Evolutionary conservation across 1,284 basidiomycete genomes (phyloP), one percentile per base, ranked within the genome.

Genomic region (Ustilago bromivora): DNA sequence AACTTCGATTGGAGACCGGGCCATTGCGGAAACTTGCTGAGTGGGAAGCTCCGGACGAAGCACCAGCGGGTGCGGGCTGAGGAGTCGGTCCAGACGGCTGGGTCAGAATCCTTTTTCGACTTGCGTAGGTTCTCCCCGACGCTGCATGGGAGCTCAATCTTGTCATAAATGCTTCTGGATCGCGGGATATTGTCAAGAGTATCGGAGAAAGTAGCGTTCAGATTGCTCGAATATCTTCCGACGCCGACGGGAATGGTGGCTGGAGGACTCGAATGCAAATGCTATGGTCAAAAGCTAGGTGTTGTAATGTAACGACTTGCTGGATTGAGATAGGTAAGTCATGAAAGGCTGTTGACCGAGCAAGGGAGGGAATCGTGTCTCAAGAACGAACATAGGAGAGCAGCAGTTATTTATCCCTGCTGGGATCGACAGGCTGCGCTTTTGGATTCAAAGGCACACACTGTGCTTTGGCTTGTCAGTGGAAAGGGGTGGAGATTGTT

Each of bases 401-500:
- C 43, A 46, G 17, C 43, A 19, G 43, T 17, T 46, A 51, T 51
- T 51, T 51, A 51, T 51, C 3, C 12, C 17, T 28, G 46, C n/a
- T 23, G 46, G 10, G 7, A 7, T 23, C 19, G 17, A 12, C 13
- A 4, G 19, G 28, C 10, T 51, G 31, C 49, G 28, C 28, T 51
- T 17, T 51, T 28, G 31, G 28, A 17, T 51, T 32, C 31, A 51
- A 13, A 17, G 28, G 23, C 23, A 17, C 28, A 51, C 49, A 51
- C 49, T 51, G 49, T 32, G n/a, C 40, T 31, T 52, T 23, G 11
- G 32, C 49, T 15, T 11, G 28, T 51, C 49, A 32, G 49, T 19
- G 9, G 28, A 59, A 51, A 71, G 60, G 32, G 56, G 69, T 61
- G 59, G 35, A 15, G 28, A 59, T 66, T 62, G 56, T 46, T 28